A percentile compares a stretch with the other conserved stretches of the same genome.
Conservation (phyloP, 2,329 filamentous ascomycete species). For the Aureobasidium namibiae region DNA sequence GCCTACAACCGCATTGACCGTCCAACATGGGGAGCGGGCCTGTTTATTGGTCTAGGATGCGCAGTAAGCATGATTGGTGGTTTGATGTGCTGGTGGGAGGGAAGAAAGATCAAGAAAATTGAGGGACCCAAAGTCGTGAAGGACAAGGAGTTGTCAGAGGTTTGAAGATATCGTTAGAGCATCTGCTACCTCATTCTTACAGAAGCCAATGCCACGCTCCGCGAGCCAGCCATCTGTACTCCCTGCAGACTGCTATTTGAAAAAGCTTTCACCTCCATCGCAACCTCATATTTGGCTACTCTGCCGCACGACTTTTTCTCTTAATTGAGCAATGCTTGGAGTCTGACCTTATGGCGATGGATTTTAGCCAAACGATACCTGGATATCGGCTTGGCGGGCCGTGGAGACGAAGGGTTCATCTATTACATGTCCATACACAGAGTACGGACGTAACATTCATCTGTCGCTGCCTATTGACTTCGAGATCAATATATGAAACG, state of each 20-base stretch:
- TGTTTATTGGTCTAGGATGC: conserved; percentile 69
- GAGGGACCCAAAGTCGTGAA: conserved; percentile 44
- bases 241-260: too few relatives aligned
- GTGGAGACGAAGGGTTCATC: background rate
- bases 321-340: too few relatives aligned
- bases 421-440: background rate
- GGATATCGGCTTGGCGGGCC: background rate
- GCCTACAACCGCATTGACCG: conserved; percentile 38
- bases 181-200: background rate
- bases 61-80: conserved; percentile 61
- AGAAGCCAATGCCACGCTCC: background rate
- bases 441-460: background rate
- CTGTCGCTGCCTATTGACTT: too few relatives aligned
- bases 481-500: background rate
- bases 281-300: background rate
- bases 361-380: background rate
- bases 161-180: background rate
- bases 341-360: background rate
- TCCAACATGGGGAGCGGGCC: conserved; percentile 71
- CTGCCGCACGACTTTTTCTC: too few relatives aligned
- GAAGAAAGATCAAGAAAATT: conserved; percentile 58
- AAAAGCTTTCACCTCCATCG: background rate
- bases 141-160: background rate
- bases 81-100: conserved; percentile 62
- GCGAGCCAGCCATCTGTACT: background rate